phyloP scores from a whole-genome alignment of 306 rosid genomes.

The Prunus davidiana region DNA sequence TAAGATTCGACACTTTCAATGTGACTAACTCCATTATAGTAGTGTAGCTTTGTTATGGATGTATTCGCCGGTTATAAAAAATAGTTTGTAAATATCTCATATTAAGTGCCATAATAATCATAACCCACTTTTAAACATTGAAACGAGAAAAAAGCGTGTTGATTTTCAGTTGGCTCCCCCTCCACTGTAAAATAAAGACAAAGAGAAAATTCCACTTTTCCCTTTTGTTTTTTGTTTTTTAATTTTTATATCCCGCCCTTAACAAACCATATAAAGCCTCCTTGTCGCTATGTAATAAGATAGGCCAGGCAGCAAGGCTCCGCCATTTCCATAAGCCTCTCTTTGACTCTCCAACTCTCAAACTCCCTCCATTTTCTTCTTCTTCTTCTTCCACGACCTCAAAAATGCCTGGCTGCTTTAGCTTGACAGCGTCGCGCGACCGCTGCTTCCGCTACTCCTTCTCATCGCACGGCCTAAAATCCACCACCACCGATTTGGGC shows the following conservation, averaged over 20 bases:
- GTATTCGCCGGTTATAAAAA: too few relatives aligned
- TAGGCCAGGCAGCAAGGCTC: background rate
- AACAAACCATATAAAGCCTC: background rate
- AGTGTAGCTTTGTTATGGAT: too few relatives aligned
- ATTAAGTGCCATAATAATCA: too few relatives aligned
- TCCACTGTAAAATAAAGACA: background rate
- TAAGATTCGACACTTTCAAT: too few relatives aligned
- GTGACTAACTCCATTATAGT: too few relatives aligned
- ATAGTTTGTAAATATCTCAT: too few relatives aligned
- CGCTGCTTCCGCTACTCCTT: slow-evolving; percentile 53
- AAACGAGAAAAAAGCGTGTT: background rate
- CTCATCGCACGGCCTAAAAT: slow-evolving; percentile 59
- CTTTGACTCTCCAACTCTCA: background rate
- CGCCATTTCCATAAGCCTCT: background rate
- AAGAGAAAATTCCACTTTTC: background rate
- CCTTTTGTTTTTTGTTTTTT: background rate
- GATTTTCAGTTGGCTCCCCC: background rate
- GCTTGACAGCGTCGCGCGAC: slow-evolving; percentile 43
- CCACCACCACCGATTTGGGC: slow-evolving; percentile 76
- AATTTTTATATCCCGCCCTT: background rate
- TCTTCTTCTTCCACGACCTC: background rate
- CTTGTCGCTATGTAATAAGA: background rate
- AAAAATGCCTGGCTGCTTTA: slow-evolving; percentile 52
- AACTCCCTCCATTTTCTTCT: background rate
- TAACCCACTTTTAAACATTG: background rate